Percentiles rank a stretch among this genome's conserved stretches.
These are phyloP conservation scores for Priceomyces melissophilus DNA, from an alignment of 805 yeast species.

Conservation along the genomic window DNA sequence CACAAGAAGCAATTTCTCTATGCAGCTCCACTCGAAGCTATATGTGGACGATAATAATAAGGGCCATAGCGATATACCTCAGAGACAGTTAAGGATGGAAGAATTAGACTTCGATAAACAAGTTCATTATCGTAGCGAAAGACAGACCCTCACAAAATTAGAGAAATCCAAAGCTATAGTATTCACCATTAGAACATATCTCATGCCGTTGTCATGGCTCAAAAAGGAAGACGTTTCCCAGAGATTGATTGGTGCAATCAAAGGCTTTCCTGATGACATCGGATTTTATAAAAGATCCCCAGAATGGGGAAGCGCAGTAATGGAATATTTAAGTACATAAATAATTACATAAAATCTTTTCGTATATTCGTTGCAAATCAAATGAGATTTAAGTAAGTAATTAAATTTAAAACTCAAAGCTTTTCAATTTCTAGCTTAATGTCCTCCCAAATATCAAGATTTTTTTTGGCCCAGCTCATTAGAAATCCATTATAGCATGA, in stretches of 20 bases:
- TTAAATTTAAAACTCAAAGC: conserved; percentile 11
- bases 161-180: conserved; percentile 37
- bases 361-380: background rate
- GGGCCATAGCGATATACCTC: conserved; percentile 27
- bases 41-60: conserved; percentile 39
- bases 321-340: conserved; percentile 14
- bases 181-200: conserved; percentile 40
- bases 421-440: conserved; percentile 41
- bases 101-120: conserved; percentile 35
- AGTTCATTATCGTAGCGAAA: conserved; percentile 42
- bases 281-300: conserved; percentile 60
- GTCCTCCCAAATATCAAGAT: conserved; percentile 65
- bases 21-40: conserved; percentile 34
- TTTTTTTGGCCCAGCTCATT: conserved; percentile 64
- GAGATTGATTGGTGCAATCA: conserved; percentile 60
- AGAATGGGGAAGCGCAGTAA: conserved; percentile 70
- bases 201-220: conserved; percentile 32
- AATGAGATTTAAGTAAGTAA: background rate
- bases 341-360: conserved; percentile 4
- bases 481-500: conserved; percentile 53
- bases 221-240: conserved; percentile 39
- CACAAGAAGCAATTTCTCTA: conserved; percentile 38
- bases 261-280: conserved; percentile 56
- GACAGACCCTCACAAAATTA: conserved; percentile 38
- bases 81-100: conserved; percentile 22